Conservation (phyloP, 176 grass and related monocot genomes). For the Eremochloa ophiuroides region DNA sequence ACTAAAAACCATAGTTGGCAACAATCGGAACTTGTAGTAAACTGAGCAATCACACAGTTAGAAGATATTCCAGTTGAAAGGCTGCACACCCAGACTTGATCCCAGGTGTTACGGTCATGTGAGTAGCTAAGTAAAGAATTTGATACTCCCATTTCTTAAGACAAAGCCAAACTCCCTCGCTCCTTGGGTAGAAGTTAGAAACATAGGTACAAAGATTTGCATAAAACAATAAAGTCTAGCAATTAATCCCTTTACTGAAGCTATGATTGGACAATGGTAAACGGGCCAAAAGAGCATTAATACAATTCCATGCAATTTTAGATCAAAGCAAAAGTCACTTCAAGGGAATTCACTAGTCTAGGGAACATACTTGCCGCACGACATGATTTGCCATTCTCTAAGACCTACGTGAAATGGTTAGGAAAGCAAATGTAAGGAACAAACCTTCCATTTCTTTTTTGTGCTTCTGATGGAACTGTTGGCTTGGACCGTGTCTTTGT, state of each 20-base stretch:
- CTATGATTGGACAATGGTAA: neutral
- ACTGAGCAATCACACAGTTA: neutral
- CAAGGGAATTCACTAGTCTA: neutral
- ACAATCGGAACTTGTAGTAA: neutral
- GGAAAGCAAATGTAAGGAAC: neutral
- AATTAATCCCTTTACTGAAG: neutral
- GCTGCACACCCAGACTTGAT: neutral
- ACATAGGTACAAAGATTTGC: neutral
- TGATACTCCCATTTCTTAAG: neutral
- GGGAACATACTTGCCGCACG: neutral
- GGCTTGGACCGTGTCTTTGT: slow-evolving; percentile 69
- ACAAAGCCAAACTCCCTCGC: neutral
- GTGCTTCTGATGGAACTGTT: slow-evolving; percentile 59
- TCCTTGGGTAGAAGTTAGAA: neutral
- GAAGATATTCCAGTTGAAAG: neutral
- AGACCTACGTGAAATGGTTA: neutral
- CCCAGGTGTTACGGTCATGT: neutral
- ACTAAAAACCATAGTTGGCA: neutral
- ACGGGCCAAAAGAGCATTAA: neutral
- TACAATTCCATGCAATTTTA: neutral
- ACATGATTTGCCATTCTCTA: neutral
- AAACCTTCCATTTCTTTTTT: slow-evolving; percentile 96
- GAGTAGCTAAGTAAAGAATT: neutral
- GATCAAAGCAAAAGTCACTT: neutral
- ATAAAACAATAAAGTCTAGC: neutral